These are phyloP conservation scores for Penicillium decumbens DNA, from an alignment of 2,329 filamentous ascomycete species.

Conservation along the genomic window DNA sequence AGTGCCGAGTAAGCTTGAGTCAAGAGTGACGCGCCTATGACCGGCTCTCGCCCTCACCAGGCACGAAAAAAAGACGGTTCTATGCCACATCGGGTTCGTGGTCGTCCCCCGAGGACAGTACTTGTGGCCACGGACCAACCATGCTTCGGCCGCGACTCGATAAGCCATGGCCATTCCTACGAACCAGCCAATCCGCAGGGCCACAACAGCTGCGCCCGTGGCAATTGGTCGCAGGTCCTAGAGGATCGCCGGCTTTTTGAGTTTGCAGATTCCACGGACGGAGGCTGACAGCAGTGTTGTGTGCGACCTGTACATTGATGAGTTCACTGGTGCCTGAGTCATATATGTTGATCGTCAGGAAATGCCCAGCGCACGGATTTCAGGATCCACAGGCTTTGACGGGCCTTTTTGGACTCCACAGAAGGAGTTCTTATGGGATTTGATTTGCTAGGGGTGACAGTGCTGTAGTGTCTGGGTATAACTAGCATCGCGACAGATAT, in stretches of 20 bases:
- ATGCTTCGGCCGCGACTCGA: slow-evolving; percentile 14
- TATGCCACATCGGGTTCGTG: slow-evolving; percentile 11
- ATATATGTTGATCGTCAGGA: neutral
- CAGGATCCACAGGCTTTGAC: neutral
- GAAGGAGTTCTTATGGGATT: neutral
- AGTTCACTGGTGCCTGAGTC: neutral
- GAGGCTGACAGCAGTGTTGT: slow-evolving; percentile 1
- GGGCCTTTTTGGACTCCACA: neutral
- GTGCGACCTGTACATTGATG: neutral
- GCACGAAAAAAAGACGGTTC: slow-evolving; percentile 8
- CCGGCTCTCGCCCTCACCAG: slow-evolving; percentile 9
- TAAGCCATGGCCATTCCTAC: slow-evolving; percentile 21
- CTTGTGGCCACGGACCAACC: slow-evolving; percentile 27
- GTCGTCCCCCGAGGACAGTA: slow-evolving; percentile 3
- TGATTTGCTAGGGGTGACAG: neutral
- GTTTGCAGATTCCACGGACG: slow-evolving; percentile 19
- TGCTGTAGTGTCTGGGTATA: neutral
- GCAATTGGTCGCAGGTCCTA: slow-evolving; percentile 18
- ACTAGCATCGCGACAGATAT: too few species aligned
- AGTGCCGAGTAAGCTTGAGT: slow-evolving; percentile 1
- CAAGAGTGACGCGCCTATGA: slow-evolving; percentile 23
- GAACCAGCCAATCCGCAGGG: slow-evolving; percentile 17
- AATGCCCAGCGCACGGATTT: neutral
- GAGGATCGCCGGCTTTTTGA: slow-evolving; percentile 23
- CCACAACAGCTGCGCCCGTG: slow-evolving; percentile 4